Evolutionary conservation across 2,329 filamentous ascomycete species (phyloP), one percentile per base, ranked within the genome.

Genomic region (Didymella segeticola): DNA sequence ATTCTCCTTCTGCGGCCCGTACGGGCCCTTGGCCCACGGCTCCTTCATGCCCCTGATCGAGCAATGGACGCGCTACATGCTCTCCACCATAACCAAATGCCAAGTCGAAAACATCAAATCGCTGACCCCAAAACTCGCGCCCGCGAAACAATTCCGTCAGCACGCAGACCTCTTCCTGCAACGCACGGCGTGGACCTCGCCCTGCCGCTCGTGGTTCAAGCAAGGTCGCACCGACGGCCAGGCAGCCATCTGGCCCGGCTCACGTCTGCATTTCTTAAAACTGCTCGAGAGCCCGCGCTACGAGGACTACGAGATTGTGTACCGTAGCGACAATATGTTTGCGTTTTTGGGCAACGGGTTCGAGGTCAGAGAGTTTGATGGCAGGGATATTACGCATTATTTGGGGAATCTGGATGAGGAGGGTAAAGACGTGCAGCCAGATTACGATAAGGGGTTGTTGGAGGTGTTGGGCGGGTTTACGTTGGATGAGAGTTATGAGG

Each of bases 321-420:
- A 67, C 19, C 27, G 53, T 29, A 42, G 31, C 12, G 51, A 46
- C 15, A 64, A 70, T n/a, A 51, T 57, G 47, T 68, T 68, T 55
- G 49, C 38, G 17, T 68, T 63, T 23, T 22, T 69, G 22, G 67
- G 66, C 1, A 67, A 69, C 55, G 65, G 64, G n/a, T 80, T 80
- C 50, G 71, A 76, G 56, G 64, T 67, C n/a, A 64, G 78, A 43
- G 78, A 80, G 65, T 72, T 72, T 63, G 77, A 80, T 66, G 78
- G 77, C n/a, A 70, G 77, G 47, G 78, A 80, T 64, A 73, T 79
- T 19, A 79, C 77, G 31, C 70, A 77, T 60, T 80, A 80, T 67
- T 53, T 80, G 34, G 78, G 77, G 0, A 60, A 57, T 39, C 50
- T 77, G 53, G 69, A 78, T 58, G 67, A 67, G 8, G 63, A 71